Base-by-base conservation (phyloP, 1,284 basidiomycete genomes). In the Ceratobasidium sp. region DNA sequence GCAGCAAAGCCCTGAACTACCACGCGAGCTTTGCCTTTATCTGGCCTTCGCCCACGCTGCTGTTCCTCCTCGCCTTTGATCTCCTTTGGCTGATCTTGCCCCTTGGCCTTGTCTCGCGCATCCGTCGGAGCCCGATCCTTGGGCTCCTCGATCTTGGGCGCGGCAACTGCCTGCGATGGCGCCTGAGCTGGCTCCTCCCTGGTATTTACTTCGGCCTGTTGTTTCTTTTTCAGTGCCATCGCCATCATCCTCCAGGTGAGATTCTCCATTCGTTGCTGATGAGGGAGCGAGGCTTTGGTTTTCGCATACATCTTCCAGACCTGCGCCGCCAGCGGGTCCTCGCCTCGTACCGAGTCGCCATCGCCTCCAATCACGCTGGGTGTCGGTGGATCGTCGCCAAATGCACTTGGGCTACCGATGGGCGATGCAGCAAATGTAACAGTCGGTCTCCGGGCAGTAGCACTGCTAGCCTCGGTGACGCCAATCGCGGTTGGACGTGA, bases 181-280 rank as follows among this genome's bases (percentile, higher is more conserved):
- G 31, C 57, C 20, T 45, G 17, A 3, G 40, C 64, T 13, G 25
- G 57, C 32, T 22, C 49, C 42, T 29, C 58, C 53, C n/a, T n/a
- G n/a, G n/a, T n/a, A n/a, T n/a, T n/a, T n/a, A 79, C 88, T 75
- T 87, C 93, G 69, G 87, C 89, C 68, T 86, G 89, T 79, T 85
- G 90, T 81, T 91, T 90, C 83, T 93, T 95, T 82, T 91, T 90
- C 72, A 98, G 80, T 8, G 91, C 92, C 76, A 99, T 83, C 49
- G 95, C 92, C 96, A 98, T 98, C 93, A 98, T 93, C 72, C 97
- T 82, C 96, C 96, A 98, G 0, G 95, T 97, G 62, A 98, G 78
- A 77, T 97, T 98, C 81, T 98, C 96, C 94, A 98, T 96, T 73
- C 95, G 83, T 77, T 95, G 93, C 0, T 92, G 93, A 77, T 97